Percentiles rank a stretch among this genome's conserved stretches.
Evolutionary conservation across 2,329 filamentous ascomycete genomes (phyloP).

Genomic region (Clonostachys byssicola): DNA sequence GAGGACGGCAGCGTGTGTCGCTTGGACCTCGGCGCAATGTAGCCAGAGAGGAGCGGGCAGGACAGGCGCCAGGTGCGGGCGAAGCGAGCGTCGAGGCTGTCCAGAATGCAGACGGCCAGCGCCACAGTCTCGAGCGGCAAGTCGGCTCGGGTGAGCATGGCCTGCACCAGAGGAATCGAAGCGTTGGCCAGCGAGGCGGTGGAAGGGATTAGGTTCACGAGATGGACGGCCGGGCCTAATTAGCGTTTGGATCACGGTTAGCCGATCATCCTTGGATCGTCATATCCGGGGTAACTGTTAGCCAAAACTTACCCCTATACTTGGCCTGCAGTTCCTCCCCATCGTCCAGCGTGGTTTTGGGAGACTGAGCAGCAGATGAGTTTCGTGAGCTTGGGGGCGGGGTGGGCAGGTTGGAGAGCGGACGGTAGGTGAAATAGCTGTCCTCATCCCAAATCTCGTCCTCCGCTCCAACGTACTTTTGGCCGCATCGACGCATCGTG

Average conservation of each 20-base stretch:
- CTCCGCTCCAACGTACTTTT: conserved; percentile 16
- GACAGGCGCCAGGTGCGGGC: conserved; percentile 57
- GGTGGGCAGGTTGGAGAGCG: conserved; percentile 64
- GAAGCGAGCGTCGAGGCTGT: conserved; percentile 60
- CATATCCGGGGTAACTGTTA: not conserved
- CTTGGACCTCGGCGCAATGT: conserved; percentile 22
- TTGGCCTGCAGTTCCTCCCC: conserved; percentile 34
- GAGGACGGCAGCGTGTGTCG: conserved; percentile 43
- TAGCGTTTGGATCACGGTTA: not conserved
- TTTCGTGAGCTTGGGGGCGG: conserved; percentile 52
- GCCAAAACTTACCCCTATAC: conserved; percentile 26
- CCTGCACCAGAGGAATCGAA: conserved; percentile 55
- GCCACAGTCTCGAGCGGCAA: conserved; percentile 59
- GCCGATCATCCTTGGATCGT: not conserved
- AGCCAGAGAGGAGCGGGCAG: conserved; percentile 40
- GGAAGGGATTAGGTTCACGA: conserved; percentile 62
- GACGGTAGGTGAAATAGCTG: conserved; percentile 61
- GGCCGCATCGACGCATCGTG: not conserved
- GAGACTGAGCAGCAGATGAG: conserved; percentile 38
- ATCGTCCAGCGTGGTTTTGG: conserved; percentile 34
- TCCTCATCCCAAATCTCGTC: conserved; percentile 42
- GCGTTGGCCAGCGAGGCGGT: conserved; percentile 56
- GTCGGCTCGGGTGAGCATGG: conserved; percentile 52
- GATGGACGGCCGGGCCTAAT: conserved; percentile 59
- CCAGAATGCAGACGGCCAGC: conserved; percentile 62